These are phyloP conservation scores for Athelia psychrophila DNA, from an alignment of 1,284 basidiomycete species.

Conservation along the genomic window DNA sequence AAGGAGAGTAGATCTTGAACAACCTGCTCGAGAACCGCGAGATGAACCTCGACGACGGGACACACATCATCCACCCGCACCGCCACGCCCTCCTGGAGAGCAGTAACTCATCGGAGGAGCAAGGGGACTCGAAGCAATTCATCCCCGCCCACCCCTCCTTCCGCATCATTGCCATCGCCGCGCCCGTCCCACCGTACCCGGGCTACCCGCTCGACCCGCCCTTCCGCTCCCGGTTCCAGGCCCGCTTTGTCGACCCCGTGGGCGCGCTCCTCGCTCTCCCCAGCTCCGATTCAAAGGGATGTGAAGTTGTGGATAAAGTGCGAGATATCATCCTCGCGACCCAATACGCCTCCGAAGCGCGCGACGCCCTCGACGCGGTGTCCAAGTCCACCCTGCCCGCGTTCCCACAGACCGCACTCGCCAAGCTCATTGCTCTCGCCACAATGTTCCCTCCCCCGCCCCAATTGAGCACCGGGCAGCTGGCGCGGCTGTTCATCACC, in stretches of 20 bases:
- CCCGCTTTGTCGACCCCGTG: conserved; percentile 61
- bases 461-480: conserved; percentile 38
- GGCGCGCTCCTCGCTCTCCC: conserved; percentile 48
- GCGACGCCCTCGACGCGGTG: conserved; percentile 46
- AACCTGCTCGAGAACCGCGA: conserved; percentile 68
- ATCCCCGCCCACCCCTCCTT: conserved; percentile 63
- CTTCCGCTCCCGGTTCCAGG: conserved; percentile 67
- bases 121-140: conserved; percentile 35
- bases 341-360: conserved; percentile 57
- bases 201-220: conserved; percentile 68
- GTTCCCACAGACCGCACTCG: conserved; percentile 61
- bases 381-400: conserved; percentile 50
- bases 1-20: conserved; percentile 62
- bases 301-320: conserved; percentile 37
- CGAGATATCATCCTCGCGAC: conserved; percentile 56
- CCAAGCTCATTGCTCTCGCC: conserved; percentile 44
- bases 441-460: conserved; percentile 46
- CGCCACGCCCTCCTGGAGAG: conserved; percentile 48
- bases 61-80: conserved; percentile 68
- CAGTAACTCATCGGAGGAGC: conserved; percentile 9
- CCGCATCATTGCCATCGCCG: conserved; percentile 61
- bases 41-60: conserved; percentile 69
- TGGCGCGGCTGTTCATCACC: conserved; percentile 49
- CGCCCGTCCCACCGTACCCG: conserved; percentile 63
- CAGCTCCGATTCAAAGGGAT: background rate